Percentiles rank a stretch among this genome's conserved stretches.
Conservation (phyloP, 2,329 filamentous ascomycete genomes). For the Pseudogymnoascus destructans region DNA sequence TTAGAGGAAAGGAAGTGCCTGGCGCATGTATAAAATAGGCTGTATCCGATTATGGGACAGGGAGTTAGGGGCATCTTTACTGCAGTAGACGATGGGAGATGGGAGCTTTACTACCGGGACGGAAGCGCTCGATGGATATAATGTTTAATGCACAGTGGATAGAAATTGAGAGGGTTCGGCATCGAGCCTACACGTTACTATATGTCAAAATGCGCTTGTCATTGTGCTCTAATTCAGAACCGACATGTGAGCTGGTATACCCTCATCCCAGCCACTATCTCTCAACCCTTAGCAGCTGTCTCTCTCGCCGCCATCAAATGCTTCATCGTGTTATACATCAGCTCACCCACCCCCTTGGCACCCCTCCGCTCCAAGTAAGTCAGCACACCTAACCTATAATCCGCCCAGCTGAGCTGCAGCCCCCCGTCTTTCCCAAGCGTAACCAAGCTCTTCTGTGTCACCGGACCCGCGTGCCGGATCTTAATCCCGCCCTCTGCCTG, state of each 20-base stretch:
- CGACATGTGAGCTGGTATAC: neutral
- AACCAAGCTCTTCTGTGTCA: conserved; percentile 53
- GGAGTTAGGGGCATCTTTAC: neutral
- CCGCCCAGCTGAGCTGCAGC: conserved; percentile 53
- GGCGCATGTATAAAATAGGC: neutral
- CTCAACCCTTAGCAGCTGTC: conserved; percentile 23
- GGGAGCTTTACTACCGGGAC: neutral
- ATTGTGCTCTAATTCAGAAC: neutral
- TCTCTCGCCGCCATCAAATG: conserved; percentile 41
- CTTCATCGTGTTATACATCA: conserved; percentile 76
- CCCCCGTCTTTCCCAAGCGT: conserved; percentile 54
- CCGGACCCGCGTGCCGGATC: conserved; percentile 50
- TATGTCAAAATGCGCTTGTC: neutral
- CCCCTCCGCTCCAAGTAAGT: conserved; percentile 51
- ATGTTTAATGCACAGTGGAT: conserved; percentile 1
- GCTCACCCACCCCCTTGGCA: conserved; percentile 49
- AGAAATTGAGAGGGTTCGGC: neutral
- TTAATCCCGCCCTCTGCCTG: conserved; percentile 32
- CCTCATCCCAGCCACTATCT: neutral
- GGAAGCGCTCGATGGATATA: neutral
- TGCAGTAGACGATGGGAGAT: neutral
- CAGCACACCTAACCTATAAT: conserved; percentile 63
- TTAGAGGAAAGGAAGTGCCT: conserved; percentile 3
- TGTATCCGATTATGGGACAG: neutral
- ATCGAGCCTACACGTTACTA: neutral